Evolutionary conservation across 176 grass and related monocot genomes (phyloP).

Genomic region (Pontederia crassipes): DNA sequence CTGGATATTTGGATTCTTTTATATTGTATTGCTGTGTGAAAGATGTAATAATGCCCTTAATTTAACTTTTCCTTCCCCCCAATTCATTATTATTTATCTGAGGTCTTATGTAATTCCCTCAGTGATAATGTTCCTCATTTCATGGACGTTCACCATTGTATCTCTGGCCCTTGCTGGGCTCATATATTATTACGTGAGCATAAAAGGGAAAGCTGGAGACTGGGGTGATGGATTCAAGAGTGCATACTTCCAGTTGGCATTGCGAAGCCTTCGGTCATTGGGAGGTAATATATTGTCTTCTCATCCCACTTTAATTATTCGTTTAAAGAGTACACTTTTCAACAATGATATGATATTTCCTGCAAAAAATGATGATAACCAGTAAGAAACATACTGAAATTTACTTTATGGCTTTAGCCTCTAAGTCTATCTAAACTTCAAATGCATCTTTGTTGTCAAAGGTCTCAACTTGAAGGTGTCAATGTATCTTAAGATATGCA

Average conservation of each 20-base stretch:
- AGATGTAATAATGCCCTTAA: background rate
- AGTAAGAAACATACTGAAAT: too few species aligned
- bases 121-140: constrained; percentile 95
- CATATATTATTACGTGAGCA: constrained; percentile 92
- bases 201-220: constrained; percentile 91
- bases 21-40: too few species aligned
- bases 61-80: background rate
- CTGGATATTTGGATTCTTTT: too few species aligned
- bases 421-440: too few species aligned
- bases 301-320: background rate
- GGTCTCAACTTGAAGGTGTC: too few species aligned
- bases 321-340: too few species aligned
- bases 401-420: too few species aligned
- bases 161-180: constrained; percentile 84
- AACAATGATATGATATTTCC: too few species aligned
- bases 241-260: constrained; percentile 84
- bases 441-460: too few species aligned
- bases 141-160: constrained; percentile 83
- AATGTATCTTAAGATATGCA: too few species aligned
- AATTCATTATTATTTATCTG: constrained; percentile 7
- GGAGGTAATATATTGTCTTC: constrained; percentile 48
- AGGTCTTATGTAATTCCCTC: constrained; percentile 10
- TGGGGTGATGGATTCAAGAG: constrained; percentile 98
- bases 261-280: constrained; percentile 77
- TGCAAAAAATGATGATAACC: too few species aligned